Evolutionary conservation across 352 stramenopile genomes (phyloP), one percentile per base, ranked within the genome.

Genomic region (Thalassiosira oceanica): DNA sequence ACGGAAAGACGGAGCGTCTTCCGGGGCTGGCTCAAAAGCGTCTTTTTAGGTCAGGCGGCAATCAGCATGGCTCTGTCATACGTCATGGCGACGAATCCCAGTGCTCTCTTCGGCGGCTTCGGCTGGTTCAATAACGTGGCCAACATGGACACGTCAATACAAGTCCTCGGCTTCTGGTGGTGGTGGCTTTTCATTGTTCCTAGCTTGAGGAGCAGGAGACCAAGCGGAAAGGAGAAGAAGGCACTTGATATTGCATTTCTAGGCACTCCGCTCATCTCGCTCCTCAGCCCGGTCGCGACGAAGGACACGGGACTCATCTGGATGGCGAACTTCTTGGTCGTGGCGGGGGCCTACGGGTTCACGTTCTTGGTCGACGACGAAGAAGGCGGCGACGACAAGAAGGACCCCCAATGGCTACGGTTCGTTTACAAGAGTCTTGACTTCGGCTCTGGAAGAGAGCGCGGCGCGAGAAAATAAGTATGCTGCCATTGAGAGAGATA

Each of bases 161-260:
- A 68, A 26, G 86, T 92, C 6, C 54, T 92, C 10, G 86, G 86
- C 48, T 92, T 91, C 43, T 92, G 86, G 86, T 89, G 82, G 70
- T 92, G 86, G 86, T 92, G 86, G 86, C 61, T 92, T 6, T 92
- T 92, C 61, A 86, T 90, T 42, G 79, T 92, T 10, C 86, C 86
- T 24, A 87, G 73, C 18, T 68, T 92, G 15, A 45, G 86, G n/a
- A 82, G 57, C 45, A 67, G 84, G 42, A 62, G 83, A 41, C 86
- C 86, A 0, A 77, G 61, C 16, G 82, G 82, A 15, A 28, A 37
- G n/a, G 86, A 92, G 69, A 92, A 91, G 73, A 78, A 83, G 58
- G 83, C 86, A 3, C 67, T 92, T 41, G 86, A 92, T 67, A 80
- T 84, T 39, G 86, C 86, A 26, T 92, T 92, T 66, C 60, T 91